These are phyloP conservation scores for Licmophora abbreviata DNA, from an alignment of 108 stramenopile species.

Conservation along the genomic window DNA sequence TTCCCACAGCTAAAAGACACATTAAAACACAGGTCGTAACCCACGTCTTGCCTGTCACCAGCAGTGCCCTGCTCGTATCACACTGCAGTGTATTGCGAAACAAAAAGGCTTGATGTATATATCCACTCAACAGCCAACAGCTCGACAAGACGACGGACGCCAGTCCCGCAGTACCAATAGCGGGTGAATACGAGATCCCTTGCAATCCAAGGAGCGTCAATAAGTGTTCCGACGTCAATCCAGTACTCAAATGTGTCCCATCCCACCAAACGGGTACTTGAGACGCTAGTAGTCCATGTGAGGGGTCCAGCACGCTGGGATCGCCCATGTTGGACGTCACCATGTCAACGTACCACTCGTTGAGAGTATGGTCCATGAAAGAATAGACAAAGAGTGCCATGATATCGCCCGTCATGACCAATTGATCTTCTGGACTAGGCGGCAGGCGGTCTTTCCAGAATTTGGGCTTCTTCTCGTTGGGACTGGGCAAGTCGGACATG, in stretches of 20 bases:
- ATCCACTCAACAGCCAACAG: constrained; percentile 63
- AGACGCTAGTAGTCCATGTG: background rate
- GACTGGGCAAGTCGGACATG: constrained; percentile 3
- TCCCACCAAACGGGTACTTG: constrained; percentile 62
- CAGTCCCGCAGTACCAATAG: constrained; percentile 38
- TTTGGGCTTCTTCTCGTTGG: constrained; percentile 9
- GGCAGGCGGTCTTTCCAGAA: no score
- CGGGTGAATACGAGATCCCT: constrained; percentile 43
- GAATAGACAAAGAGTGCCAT: constrained; percentile 64
- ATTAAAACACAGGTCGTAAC: constrained; percentile 30
- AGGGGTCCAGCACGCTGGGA: constrained; percentile 2
- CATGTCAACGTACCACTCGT: constrained; percentile 26
- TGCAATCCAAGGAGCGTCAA: constrained; percentile 13
- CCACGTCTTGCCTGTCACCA: constrained; percentile 62
- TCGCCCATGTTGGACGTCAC: constrained; percentile 6
- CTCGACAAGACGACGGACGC: constrained; percentile 51
- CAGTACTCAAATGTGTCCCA: background rate
- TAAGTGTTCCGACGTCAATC: constrained; percentile 10
- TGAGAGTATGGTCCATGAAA: constrained; percentile 59
- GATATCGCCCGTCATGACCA: constrained; percentile 66
- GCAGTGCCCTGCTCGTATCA: constrained; percentile 27
- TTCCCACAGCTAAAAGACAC: constrained; percentile 26
- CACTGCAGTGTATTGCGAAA: constrained; percentile 60
- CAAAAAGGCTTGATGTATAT: constrained; percentile 45
- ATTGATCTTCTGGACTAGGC: constrained; percentile 67